Base-by-base conservation (phyloP, 495 filamentous ascomycete species). In the Aspergillus hancockii region DNA sequence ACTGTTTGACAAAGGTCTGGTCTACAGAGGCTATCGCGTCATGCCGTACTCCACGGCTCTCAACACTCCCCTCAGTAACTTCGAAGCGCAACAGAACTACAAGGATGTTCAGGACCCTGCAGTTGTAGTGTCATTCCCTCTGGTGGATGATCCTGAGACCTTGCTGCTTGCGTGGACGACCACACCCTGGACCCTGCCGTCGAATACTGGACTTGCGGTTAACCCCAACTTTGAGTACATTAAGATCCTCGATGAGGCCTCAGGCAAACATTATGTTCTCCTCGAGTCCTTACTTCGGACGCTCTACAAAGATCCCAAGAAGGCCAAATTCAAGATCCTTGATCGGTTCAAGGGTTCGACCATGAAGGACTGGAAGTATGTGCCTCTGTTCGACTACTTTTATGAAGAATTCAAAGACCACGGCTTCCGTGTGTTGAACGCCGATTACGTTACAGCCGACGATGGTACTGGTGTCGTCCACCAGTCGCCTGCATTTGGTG, bases 391-490 rank as follows among this genome's bases (percentile, higher is more conserved):
- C 72, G 83, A 90, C 61, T 98, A 97, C 75, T 96, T 96, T 78
- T 90, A 90, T 58, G 91, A 96, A 19, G 83, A 96, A 41, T 98
- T 97, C 81, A 92, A 96, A 73, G 90, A 96, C 45, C 55, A 82
- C 58, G 93, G 88, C 12, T 98, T 96, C 82, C 84, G 80, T 53
- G 90, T 98, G 12, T 67, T 97, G 62, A 93, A 90, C 62, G 94
- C 90, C 32, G 84, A 79, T 3, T 98, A 98, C 71, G 95, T 98
- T 47, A 95, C 91, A 19, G 84, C 90, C 22, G 93, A 96, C 59
- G 92, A 90, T 67, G 94, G 94, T 84, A 92, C 92, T 23, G 94
- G 94, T 67, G 88, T 98, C 54, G 94, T 98, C 25, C 94, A 98
- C 74, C 93, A 98, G 72, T 82, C 95, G 13, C 95, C 95, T 12